Evolutionary conservation across 179 eudicot species (phyloP).

Genomic region (Spergularia azorica): DNA sequence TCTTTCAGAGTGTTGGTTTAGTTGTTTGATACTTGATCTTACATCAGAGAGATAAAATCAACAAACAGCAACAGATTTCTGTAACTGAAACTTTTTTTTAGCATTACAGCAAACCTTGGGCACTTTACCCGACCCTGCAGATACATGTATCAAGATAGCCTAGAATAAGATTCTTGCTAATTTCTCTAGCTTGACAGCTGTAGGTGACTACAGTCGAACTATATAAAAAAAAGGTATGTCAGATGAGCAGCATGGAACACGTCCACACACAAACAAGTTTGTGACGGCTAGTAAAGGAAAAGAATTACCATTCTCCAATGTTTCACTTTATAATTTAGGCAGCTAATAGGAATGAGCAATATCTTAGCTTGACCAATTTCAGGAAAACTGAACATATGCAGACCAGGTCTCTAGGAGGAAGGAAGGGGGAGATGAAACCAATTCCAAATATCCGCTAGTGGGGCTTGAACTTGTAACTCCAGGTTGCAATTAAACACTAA

Average conservation of each 20-base stretch:
- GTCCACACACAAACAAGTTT: slow-evolving; percentile 2
- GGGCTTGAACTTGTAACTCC: background rate
- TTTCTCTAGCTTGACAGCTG: background rate
- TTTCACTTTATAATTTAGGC: background rate
- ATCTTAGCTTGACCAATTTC: background rate
- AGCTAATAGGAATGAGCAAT: background rate
- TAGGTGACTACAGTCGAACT: background rate
- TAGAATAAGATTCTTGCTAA: background rate
- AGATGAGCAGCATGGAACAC: background rate
- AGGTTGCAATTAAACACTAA: background rate
- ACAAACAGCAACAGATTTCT: background rate
- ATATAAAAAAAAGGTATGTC: background rate
- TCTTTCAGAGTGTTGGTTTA: background rate
- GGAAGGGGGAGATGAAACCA: background rate
- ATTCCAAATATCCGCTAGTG: background rate
- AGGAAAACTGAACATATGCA: background rate
- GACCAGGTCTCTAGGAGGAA: background rate
- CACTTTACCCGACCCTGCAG: too few relatives aligned
- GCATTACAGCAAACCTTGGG: background rate
- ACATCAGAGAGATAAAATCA: background rate
- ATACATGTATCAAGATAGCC: too few relatives aligned
- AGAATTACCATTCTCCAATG: background rate
- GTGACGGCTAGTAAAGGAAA: background rate
- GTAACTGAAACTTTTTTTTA: background rate
- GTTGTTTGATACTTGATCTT: background rate